A percentile compares a stretch with the other conserved stretches of the same genome.
These are phyloP conservation scores for Leishmania turanica DNA, from an alignment of 208 protist genomes.

Conservation along the genomic window DNA sequence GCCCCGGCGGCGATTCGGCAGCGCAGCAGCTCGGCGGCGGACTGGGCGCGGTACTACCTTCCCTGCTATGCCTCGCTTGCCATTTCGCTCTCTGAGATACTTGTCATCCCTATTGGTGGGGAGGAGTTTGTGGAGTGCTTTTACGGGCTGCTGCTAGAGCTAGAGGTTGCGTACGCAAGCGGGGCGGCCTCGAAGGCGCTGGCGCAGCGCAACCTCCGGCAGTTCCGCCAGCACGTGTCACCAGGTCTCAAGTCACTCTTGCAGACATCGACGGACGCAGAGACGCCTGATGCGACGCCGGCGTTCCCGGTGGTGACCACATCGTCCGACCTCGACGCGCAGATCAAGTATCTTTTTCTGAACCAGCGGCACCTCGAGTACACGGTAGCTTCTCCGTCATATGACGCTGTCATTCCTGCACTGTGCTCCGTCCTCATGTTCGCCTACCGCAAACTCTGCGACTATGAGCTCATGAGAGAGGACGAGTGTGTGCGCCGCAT, in stretches of 20 bases:
- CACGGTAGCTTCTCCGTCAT: conserved; percentile 36
- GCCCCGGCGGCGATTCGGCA: conserved; percentile 31
- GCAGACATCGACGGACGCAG: conserved; percentile 10
- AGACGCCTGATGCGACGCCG: neutral
- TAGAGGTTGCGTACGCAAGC: conserved; percentile 54
- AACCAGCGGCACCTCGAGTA: conserved; percentile 40
- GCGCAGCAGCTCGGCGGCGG: conserved; percentile 26
- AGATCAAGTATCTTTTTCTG: conserved; percentile 66
- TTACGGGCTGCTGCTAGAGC: conserved; percentile 68
- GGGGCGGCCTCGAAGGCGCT: conserved; percentile 50
- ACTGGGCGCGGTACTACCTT: conserved; percentile 41
- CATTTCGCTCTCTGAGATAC: conserved; percentile 66
- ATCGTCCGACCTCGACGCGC: conserved; percentile 25
- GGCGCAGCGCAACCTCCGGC: conserved; percentile 52
- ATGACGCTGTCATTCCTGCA: conserved; percentile 61
- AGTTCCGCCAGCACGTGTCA: conserved; percentile 57
- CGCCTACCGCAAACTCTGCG: conserved; percentile 65
- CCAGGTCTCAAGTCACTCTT: conserved; percentile 14
- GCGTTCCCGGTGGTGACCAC: conserved; percentile 1
- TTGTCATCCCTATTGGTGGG: conserved; percentile 47
- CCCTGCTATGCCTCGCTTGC: conserved; percentile 57
- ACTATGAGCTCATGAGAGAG: conserved; percentile 57
- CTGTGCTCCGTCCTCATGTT: conserved; percentile 60
- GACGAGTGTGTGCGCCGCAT: conserved; percentile 47
- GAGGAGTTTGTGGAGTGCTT: conserved; percentile 68